Evolutionary conservation across 2,329 filamentous ascomycete genomes (phyloP), one percentile per base, ranked within the genome.

Genomic region (Gremmenia infestans): DNA sequence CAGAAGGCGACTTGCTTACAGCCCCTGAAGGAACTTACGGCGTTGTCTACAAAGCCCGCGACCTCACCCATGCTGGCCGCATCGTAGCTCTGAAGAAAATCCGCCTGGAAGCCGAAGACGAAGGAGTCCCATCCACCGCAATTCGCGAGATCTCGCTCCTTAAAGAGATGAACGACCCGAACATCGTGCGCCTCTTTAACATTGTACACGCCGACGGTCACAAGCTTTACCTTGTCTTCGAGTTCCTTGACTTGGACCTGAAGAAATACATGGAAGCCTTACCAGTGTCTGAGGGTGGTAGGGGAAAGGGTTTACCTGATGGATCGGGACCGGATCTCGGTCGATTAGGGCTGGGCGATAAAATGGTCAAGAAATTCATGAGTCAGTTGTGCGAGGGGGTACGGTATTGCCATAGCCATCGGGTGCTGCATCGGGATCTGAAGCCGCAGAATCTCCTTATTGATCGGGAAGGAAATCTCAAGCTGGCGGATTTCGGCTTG

Each of bases 251-350:
- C 69, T 80, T 93, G 56, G 91, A 96, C 68, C 78, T 96, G 65
- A 96, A 96, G 78, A 96, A 95, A 73, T 96, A 95, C 74, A 96
- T 96, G 91, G 91, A 96, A 73, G 83, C 91, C 6, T 81, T 96
- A 45, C 91, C 91, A 4, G 85, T 93, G 56, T 87, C 81, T 68
- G 89, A 95, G 68, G 91, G 91, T 64, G 91, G 91, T 42, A 85
- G 91, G 57, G 91, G 90, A 67, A 94, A 92, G 76, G 82, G 90
- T 43, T 78, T 96, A 50, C 91, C 91, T 8, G 89, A 93, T 64
- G 89, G 89, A 49, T 82, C 87, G 47, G 82, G 81, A 22, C 71
- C 82, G 50, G 79, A 82, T 53, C 74, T 89, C 54, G 78, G 81
- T 69, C 78, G 81, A 58, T 77, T 94, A 65, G 89, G 89, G 5